Evolutionary conservation across 2,329 filamentous ascomycete species (phyloP).

Genomic region (Dothideomycetes sp.): DNA sequence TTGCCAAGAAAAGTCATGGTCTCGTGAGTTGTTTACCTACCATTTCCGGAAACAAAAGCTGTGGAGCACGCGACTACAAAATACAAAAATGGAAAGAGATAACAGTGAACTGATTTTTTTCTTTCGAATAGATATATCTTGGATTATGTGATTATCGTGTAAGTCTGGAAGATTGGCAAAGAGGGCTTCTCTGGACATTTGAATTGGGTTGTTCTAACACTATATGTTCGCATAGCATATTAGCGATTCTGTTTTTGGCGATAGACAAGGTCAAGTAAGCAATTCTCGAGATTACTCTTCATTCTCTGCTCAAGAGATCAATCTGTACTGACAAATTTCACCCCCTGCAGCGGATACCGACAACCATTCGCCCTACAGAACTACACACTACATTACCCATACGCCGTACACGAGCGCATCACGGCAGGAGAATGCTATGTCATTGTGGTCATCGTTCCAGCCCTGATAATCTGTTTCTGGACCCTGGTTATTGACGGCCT

Average conservation of each 20-base stretch:
- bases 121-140: slow-evolving; percentile 40
- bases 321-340: background rate
- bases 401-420: slow-evolving; percentile 46
- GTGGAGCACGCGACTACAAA: too few relatives aligned
- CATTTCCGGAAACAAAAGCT: too few relatives aligned
- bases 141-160: slow-evolving; percentile 53
- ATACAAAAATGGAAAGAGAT: too few relatives aligned
- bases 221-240: slow-evolving; percentile 31
- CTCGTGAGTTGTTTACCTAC: too few relatives aligned
- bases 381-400: slow-evolving; percentile 50
- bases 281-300: too few relatives aligned
- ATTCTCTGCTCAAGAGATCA: background rate
- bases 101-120: background rate
- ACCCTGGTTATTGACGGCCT: slow-evolving; percentile 50
- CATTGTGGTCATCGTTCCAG: slow-evolving; percentile 41
- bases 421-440: slow-evolving; percentile 41
- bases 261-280: slow-evolving; percentile 42
- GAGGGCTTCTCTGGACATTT: slow-evolving; percentile 18
- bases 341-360: slow-evolving; percentile 34
- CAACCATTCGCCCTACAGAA: slow-evolving; percentile 50
- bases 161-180: too few relatives aligned
- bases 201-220: background rate
- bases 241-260: slow-evolving; percentile 43
- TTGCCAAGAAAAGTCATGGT: slow-evolving; percentile 42
- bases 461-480: slow-evolving; percentile 45